Base-by-base conservation (phyloP, 164 flowering plant species). In the Chloranthus sessilifolius region DNA sequence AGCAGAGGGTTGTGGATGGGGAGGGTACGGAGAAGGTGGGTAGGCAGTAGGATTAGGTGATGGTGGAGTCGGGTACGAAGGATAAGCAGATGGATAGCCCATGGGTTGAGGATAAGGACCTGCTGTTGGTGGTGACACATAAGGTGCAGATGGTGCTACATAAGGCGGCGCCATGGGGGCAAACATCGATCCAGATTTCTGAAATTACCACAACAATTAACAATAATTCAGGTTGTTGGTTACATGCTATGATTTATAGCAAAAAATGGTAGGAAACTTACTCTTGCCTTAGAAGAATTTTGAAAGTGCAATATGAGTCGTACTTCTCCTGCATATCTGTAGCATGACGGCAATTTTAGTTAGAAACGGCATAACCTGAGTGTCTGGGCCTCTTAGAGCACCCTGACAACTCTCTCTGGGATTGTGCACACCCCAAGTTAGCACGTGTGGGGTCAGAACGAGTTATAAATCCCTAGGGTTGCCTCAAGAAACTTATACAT, bases 301-400 rank as follows among this genome's bases (percentile, higher is more conserved):
- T 68, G 36, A 37, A 69, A 82, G 59, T 86, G 94, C 76, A 87
- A 26, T 66, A 87, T 78, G 21, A 86, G 67, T 24, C 75, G 67
- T 15, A 87, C 78, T 81, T 90, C 95, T 34, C 98, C 98, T 0
- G 95, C 81, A 71, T 67, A 47, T 63, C 98, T 90, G 70, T 49
- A 61, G 52, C 17, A 1, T n/a, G 16, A 50, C 33, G 7, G 25
- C 43, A n/a, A 12, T 4, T 1, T 5, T 7, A 25, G 27, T 27
- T n/a, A 26, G 48, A 4, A 39, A 9, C 5, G 15, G 43, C 4
- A 29, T 22, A 25, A n/a, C n/a, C n/a, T n/a, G n/a, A n/a, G n/a
- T n/a, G n/a, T n/a, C n/a, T n/a, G n/a, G n/a, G n/a, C n/a, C n/a
- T n/a, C n/a, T n/a, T n/a, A n/a, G n/a, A n/a, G n/a, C n/a, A n/a